Conservation (phyloP, 805 yeast genomes). For the Candida odintsovae region DNA sequence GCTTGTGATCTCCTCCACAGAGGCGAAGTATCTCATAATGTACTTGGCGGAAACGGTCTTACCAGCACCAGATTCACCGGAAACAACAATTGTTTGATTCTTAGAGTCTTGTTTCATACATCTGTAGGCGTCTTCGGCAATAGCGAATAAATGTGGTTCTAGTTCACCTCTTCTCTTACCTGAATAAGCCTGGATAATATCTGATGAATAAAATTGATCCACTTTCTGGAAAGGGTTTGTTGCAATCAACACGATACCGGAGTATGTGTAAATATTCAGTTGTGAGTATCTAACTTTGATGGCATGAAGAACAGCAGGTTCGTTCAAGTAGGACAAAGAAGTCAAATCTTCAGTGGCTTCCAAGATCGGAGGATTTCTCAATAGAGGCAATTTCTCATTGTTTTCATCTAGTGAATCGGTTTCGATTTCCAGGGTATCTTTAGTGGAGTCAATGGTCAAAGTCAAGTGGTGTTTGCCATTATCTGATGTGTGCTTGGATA, state of each 20-base stretch:
- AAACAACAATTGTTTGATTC: slow-evolving; percentile 93
- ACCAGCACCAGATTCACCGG: slow-evolving; percentile 99
- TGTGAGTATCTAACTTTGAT: slow-evolving; percentile 85
- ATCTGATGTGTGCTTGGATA: slow-evolving; percentile 38
- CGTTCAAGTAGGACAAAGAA: slow-evolving; percentile 84
- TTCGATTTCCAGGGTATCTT: slow-evolving; percentile 39
- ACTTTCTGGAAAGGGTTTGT: slow-evolving; percentile 92
- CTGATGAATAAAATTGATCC: slow-evolving; percentile 86
- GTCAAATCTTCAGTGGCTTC: slow-evolving; percentile 96
- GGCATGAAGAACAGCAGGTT: slow-evolving; percentile 94
- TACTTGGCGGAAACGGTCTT: slow-evolving; percentile 96
- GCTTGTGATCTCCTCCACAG: slow-evolving; percentile 58
- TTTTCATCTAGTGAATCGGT: slow-evolving; percentile 31
- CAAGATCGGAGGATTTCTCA: slow-evolving; percentile 85
- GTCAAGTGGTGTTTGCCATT: slow-evolving; percentile 43
- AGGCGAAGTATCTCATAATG: slow-evolving; percentile 95
- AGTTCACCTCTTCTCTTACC: slow-evolving; percentile 90
- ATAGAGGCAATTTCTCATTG: slow-evolving; percentile 55
- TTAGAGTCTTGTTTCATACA: slow-evolving; percentile 82
- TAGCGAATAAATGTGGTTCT: slow-evolving; percentile 95
- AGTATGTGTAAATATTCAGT: slow-evolving; percentile 87
- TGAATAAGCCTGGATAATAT: slow-evolving; percentile 90
- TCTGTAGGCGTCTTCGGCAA: slow-evolving; percentile 95
- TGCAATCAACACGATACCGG: slow-evolving; percentile 95
- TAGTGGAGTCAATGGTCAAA: slow-evolving; percentile 47